A percentile compares a stretch with the other conserved stretches of the same genome.
Conservation (phyloP, 352 stramenopile genomes). For the Blastocystis sp. region DNA sequence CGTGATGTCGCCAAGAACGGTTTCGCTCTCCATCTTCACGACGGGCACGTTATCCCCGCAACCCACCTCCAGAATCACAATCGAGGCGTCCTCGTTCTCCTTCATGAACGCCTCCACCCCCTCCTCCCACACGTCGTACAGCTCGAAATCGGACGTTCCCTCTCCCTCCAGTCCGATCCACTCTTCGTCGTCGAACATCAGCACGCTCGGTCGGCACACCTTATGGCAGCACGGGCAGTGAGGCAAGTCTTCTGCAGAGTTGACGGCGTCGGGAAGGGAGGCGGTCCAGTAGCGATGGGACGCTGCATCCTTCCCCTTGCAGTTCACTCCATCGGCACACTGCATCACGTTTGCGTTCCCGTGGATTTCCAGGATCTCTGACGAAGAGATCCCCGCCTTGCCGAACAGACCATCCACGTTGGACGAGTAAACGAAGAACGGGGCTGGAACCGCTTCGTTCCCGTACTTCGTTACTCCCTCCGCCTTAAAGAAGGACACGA, state of each 20-base stretch:
- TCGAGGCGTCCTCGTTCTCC: conserved; percentile 24
- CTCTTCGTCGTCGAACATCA: conserved; percentile 74
- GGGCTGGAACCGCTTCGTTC: not conserved
- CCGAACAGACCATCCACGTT: conserved; percentile 72
- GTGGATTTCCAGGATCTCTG: conserved; percentile 68
- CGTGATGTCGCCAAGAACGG: conserved; percentile 61
- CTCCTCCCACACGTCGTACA: conserved; percentile 72
- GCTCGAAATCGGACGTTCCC: conserved; percentile 43
- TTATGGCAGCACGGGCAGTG: not conserved
- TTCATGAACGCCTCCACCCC: conserved; percentile 43
- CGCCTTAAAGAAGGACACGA: not conserved
- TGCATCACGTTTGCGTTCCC: conserved; percentile 47
- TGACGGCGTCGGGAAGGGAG: not conserved
- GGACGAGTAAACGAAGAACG: conserved; percentile 68
- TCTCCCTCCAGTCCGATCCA: conserved; percentile 45
- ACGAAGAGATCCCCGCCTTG: conserved; percentile 20
- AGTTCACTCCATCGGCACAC: conserved; percentile 27
- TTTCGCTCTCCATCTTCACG: conserved; percentile 72
- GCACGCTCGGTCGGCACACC: conserved; percentile 35
- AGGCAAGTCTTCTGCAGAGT: conserved; percentile 4
- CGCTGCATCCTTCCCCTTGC: not conserved
- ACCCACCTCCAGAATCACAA: conserved; percentile 68
- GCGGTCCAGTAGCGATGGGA: not conserved
- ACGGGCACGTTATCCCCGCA: conserved; percentile 56
- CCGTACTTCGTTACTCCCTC: not conserved